Evolutionary conservation across 2,329 filamentous ascomycete species (phyloP).

Genomic region (Epichloe scottii): DNA sequence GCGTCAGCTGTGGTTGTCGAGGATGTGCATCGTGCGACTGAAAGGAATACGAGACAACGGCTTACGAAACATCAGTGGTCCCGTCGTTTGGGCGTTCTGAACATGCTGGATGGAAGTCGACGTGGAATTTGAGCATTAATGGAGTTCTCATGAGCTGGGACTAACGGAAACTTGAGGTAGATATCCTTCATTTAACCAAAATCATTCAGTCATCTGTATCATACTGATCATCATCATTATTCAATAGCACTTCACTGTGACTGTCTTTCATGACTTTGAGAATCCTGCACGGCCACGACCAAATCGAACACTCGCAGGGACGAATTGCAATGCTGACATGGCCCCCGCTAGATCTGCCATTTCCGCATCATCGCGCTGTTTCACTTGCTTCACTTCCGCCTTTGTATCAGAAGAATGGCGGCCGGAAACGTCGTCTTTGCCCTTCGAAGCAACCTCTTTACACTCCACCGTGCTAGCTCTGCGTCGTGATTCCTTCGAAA

Average conservation of each 20-base stretch:
- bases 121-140: neutral
- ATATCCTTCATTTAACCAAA: constrained; percentile 21
- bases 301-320: constrained; percentile 55
- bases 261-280: constrained; percentile 27
- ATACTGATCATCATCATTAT: constrained; percentile 19
- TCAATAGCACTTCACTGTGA: constrained; percentile 11
- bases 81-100: constrained; percentile 9
- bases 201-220: constrained; percentile 16
- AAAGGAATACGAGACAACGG: constrained; percentile 5
- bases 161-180: constrained; percentile 20
- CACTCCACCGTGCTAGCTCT: constrained; percentile 21
- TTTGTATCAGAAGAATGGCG: constrained; percentile 9
- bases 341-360: constrained; percentile 53
- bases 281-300: constrained; percentile 46
- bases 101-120: neutral
- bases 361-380: constrained; percentile 29
- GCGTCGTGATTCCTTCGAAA: constrained; percentile 21
- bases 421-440: constrained; percentile 9
- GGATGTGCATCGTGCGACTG: constrained; percentile 81
- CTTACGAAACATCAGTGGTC: neutral
- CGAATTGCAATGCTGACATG: constrained; percentile 61
- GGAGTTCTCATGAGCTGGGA: neutral
- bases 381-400: constrained; percentile 8
- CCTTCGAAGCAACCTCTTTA: constrained; percentile 4
- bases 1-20: constrained; percentile 86